Percentiles rank a stretch among this genome's conserved stretches.
phyloP scores from a whole-genome alignment of 2,329 filamentous ascomycete species.

The Colletotrichum eleusines region DNA sequence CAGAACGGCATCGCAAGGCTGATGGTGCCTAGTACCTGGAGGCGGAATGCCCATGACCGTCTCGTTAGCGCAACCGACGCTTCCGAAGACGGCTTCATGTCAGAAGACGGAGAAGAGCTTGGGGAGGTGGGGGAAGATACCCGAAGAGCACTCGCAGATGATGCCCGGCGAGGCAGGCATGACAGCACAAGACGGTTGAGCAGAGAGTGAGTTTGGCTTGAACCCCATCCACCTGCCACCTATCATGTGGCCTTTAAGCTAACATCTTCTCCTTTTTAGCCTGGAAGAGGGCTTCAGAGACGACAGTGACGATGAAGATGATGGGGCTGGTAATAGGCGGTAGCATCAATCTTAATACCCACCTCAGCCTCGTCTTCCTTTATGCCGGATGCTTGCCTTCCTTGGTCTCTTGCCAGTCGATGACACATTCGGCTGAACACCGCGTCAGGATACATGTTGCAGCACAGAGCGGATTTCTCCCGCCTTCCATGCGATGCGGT shows the following conservation, averaged over 20 bases:
- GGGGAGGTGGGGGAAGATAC: conserved; percentile 68
- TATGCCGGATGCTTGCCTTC: not conserved
- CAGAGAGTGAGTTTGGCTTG: conserved; percentile 69
- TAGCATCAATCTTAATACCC: conserved; percentile 37
- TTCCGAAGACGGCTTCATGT: conserved; percentile 66
- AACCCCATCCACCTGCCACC: not conserved
- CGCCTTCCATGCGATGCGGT: conserved; percentile 12
- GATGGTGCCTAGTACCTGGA: conserved; percentile 63
- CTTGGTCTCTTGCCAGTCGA: conserved; percentile 13
- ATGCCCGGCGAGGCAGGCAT: conserved; percentile 52
- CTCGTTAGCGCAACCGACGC: conserved; percentile 56
- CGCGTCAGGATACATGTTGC: conserved; percentile 11
- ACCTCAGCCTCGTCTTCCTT: conserved; percentile 21
- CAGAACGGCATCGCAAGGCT: conserved; percentile 55
- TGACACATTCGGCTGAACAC: conserved; percentile 25
- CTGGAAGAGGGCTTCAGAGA: conserved; percentile 70
- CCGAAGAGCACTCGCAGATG: conserved; percentile 55
- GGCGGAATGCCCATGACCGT: conserved; percentile 55
- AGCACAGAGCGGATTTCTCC: conserved; percentile 13
- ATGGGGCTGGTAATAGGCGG: conserved; percentile 41
- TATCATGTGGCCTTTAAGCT: not conserved
- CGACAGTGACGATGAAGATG: conserved; percentile 58
- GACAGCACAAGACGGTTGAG: conserved; percentile 75
- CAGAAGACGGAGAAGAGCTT: conserved; percentile 78
- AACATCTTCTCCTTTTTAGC: conserved; percentile 47